Evolutionary conservation across 495 filamentous ascomycete genomes (phyloP).

Genomic region (Xylaria bambusicola): DNA sequence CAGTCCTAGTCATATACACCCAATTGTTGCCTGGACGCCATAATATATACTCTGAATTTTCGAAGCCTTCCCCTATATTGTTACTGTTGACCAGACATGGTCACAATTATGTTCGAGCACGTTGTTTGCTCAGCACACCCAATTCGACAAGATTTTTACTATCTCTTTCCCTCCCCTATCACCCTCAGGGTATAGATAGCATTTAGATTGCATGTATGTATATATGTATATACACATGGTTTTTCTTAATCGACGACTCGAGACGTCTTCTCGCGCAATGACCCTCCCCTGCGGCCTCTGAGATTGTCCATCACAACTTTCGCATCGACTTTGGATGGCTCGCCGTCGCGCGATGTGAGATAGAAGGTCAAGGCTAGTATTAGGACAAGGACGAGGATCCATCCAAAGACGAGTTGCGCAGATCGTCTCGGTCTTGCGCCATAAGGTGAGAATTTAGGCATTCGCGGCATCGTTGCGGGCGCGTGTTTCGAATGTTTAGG

Average conservation of each 20-base stretch:
- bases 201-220: too few relatives aligned
- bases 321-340: slow-evolving; percentile 20
- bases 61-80: too few relatives aligned
- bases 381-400: slow-evolving; percentile 30
- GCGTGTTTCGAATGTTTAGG: neutral
- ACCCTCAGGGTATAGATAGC: too few relatives aligned
- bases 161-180: neutral
- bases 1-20: too few relatives aligned
- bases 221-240: neutral
- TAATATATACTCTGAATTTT: too few relatives aligned
- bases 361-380: slow-evolving; percentile 32
- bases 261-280: slow-evolving; percentile 6
- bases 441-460: slow-evolving; percentile 31
- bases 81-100: too few relatives aligned
- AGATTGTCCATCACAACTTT: slow-evolving; percentile 13
- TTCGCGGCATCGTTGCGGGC: slow-evolving; percentile 2
- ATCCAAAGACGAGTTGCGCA: slow-evolving; percentile 27
- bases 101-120: too few relatives aligned
- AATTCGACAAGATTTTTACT: too few relatives aligned
- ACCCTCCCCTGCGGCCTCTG: slow-evolving; percentile 4
- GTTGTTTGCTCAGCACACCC: too few relatives aligned
- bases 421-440: slow-evolving; percentile 32
- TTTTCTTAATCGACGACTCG: neutral
- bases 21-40: too few relatives aligned
- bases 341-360: slow-evolving; percentile 23